phyloP scores from a whole-genome alignment of 495 filamentous ascomycete genomes.

The Aspergillus baeticus region DNA sequence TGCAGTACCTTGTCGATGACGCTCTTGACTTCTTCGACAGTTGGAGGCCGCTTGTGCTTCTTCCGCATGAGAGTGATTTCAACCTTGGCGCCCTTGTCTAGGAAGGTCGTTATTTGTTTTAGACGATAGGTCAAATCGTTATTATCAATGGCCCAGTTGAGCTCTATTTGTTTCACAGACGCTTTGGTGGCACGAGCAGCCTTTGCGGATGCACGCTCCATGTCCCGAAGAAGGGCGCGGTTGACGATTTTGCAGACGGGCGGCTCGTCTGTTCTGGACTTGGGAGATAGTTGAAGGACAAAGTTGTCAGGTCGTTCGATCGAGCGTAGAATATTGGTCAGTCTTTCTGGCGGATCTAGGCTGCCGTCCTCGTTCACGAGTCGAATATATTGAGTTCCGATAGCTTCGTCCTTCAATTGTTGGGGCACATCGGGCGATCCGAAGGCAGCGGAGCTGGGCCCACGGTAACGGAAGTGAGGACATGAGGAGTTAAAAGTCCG shows the following conservation, averaged over 20 bases:
- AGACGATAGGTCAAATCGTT: conserved; percentile 65
- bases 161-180: conserved; percentile 66
- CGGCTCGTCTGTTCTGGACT: conserved; percentile 15
- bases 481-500: conserved; percentile 15
- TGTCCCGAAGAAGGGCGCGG: conserved; percentile 40
- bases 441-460: neutral
- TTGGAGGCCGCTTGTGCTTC: conserved; percentile 40
- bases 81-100: conserved; percentile 62
- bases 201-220: conserved; percentile 43
- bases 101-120: conserved; percentile 57
- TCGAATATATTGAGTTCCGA: conserved; percentile 49
- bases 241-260: conserved; percentile 70
- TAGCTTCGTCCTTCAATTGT: conserved; percentile 51
- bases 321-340: conserved; percentile 40
- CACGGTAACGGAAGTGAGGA: conserved; percentile 9
- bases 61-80: conserved; percentile 57
- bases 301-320: conserved; percentile 51
- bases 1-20: conserved; percentile 39
- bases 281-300: conserved; percentile 56
- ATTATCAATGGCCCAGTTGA: conserved; percentile 78
- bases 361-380: conserved; percentile 50
- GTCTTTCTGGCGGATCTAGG: conserved; percentile 45
- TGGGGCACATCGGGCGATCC: conserved; percentile 7
- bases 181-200: conserved; percentile 30
- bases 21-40: conserved; percentile 41